Evolutionary conservation across 2,329 filamentous ascomycete species (phyloP).

Genomic region (Penicillium hesseltinei): DNA sequence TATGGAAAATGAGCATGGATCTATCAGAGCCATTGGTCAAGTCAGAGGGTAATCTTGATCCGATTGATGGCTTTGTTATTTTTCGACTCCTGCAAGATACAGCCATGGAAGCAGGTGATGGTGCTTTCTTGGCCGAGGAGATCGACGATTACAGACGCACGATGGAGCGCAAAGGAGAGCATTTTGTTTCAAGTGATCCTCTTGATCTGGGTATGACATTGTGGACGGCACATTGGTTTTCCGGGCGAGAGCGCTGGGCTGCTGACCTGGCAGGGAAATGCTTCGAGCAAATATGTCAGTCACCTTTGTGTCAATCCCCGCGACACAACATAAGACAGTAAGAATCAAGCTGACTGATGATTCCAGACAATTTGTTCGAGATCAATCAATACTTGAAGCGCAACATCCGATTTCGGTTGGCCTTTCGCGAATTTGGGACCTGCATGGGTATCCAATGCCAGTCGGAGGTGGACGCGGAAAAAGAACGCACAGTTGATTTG

Average conservation of each 20-base stretch:
- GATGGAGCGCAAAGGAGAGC: conserved; percentile 46
- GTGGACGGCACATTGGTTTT: conserved; percentile 56
- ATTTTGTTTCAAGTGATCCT: conserved; percentile 50
- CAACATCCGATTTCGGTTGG: conserved; percentile 41
- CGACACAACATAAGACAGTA: not conserved
- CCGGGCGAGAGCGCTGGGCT: conserved; percentile 51
- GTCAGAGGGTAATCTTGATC: conserved; percentile 57
- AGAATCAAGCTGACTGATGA: conserved; percentile 1
- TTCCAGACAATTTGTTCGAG: conserved; percentile 38
- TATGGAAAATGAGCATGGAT: conserved; percentile 58
- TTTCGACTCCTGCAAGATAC: conserved; percentile 51
- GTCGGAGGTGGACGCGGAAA: conserved; percentile 35
- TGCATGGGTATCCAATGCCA: conserved; percentile 50
- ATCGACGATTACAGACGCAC: conserved; percentile 54
- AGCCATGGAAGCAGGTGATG: conserved; percentile 32
- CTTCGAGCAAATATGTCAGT: conserved; percentile 39
- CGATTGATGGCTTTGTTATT: conserved; percentile 54
- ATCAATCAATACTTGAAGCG: conserved; percentile 37
- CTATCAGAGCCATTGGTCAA: conserved; percentile 48
- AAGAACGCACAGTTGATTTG: conserved; percentile 32
- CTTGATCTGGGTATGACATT: conserved; percentile 61
- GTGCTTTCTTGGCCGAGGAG: conserved; percentile 45
- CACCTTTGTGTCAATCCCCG: not conserved
- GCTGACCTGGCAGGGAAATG: conserved; percentile 36
- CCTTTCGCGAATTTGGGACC: conserved; percentile 57